Evolutionary conservation across 805 yeast genomes (phyloP).

Genomic region (Ogataea trehalophila): DNA sequence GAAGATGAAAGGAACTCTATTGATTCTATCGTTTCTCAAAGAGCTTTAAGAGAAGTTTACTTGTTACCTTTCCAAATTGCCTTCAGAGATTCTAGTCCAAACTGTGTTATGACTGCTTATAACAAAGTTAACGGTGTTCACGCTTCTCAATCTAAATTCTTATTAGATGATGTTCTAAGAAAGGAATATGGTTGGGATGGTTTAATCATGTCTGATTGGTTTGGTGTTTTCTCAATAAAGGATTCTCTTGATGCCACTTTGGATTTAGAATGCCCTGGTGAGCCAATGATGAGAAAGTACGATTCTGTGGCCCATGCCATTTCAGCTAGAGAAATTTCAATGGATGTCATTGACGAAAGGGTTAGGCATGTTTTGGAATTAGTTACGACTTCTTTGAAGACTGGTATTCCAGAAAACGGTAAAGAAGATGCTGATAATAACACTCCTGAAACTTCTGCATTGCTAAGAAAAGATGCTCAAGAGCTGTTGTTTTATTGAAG

Average conservation of each 20-base stretch:
- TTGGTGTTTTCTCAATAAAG: slow-evolving; percentile 47
- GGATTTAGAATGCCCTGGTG: slow-evolving; percentile 69
- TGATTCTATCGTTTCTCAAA: slow-evolving; percentile 47
- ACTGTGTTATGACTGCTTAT: slow-evolving; percentile 57
- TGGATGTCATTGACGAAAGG: slow-evolving; percentile 41
- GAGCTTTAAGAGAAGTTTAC: slow-evolving; percentile 64
- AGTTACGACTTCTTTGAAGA: slow-evolving; percentile 38
- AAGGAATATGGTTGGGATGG: slow-evolving; percentile 59
- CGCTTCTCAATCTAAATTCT: slow-evolving; percentile 41
- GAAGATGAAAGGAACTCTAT: slow-evolving; percentile 51
- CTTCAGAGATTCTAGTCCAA: slow-evolving; percentile 47
- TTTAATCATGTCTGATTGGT: slow-evolving; percentile 61
- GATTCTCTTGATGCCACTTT: slow-evolving; percentile 51
- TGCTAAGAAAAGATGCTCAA: slow-evolving; percentile 40
- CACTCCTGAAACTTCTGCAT: slow-evolving; percentile 42
- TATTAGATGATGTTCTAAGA: slow-evolving; percentile 45
- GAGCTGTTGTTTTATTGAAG: slow-evolving; percentile 53
- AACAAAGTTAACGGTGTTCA: slow-evolving; percentile 63
- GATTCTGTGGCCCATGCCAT: slow-evolving; percentile 40
- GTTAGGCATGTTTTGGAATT: slow-evolving; percentile 45
- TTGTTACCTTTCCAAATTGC: slow-evolving; percentile 63
- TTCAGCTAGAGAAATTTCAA: slow-evolving; percentile 37
- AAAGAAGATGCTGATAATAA: slow-evolving; percentile 38
- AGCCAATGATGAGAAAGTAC: slow-evolving; percentile 42
- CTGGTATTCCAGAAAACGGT: slow-evolving; percentile 40